Conservation (phyloP, 768 basidiomycete species). For the Russula dissimulans region DNA sequence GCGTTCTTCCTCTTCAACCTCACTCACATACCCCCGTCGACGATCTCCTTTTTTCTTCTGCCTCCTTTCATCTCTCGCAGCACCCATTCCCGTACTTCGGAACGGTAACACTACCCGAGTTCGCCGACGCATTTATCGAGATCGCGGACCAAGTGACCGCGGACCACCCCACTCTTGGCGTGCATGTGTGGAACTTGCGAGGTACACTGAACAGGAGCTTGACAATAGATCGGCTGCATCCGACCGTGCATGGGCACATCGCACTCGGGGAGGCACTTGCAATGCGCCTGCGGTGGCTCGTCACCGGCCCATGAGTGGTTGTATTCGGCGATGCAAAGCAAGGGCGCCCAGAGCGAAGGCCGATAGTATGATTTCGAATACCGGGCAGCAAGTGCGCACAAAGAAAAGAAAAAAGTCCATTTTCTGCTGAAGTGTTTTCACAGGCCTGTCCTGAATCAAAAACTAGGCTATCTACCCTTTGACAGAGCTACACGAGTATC, state of each 20-base stretch:
- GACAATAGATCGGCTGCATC: background rate
- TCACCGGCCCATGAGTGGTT: background rate
- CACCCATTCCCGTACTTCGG: background rate
- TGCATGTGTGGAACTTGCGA: background rate
- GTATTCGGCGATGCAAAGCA: no score
- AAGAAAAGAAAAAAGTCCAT: background rate
- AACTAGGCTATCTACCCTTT: background rate
- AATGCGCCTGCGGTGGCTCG: background rate
- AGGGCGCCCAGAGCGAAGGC: no score
- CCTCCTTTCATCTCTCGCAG: background rate
- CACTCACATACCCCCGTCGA: no score
- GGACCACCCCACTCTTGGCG: background rate
- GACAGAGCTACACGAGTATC: background rate
- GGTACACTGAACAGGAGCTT: background rate
- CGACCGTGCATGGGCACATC: background rate
- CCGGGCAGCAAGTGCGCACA: background rate
- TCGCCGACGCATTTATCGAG: background rate
- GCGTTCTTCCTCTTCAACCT: background rate
- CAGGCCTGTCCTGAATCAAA: background rate
- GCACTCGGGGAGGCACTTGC: background rate
- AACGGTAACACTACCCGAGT: no score
- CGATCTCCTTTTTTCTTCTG: background rate
- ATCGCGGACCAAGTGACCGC: background rate
- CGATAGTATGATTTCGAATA: background rate
- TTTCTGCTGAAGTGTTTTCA: no score